Conservation (phyloP, 1,284 basidiomycete genomes). For the Ceratobasidium sp. region DNA sequence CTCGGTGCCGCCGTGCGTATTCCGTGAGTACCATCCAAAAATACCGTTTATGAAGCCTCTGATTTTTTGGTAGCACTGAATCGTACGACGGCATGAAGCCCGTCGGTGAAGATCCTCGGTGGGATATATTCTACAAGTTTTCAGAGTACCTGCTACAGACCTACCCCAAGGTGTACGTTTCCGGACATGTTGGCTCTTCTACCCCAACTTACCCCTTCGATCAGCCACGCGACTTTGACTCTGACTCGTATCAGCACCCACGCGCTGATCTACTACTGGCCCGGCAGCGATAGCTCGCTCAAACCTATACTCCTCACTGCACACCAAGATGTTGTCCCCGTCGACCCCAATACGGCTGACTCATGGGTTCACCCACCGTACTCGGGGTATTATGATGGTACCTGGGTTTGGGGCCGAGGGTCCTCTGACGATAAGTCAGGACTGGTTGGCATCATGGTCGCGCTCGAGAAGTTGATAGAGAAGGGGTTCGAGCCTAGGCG, state of each 20-base stretch:
- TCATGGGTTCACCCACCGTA: slow-evolving; percentile 63
- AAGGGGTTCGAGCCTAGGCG: slow-evolving; percentile 57
- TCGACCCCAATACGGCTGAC: slow-evolving; percentile 57
- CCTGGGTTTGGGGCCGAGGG: slow-evolving; percentile 64
- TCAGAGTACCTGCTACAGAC: slow-evolving; percentile 55
- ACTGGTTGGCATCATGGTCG: slow-evolving; percentile 43
- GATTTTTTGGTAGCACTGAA: slow-evolving; percentile 49
- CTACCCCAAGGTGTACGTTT: too few species aligned
- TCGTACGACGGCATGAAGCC: slow-evolving; percentile 56
- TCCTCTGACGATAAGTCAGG: slow-evolving; percentile 57
- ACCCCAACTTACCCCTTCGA: too few species aligned
- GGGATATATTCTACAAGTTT: slow-evolving; percentile 54
- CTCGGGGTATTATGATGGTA: slow-evolving; percentile 57
- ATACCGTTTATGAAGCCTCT: neutral
- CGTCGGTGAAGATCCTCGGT: slow-evolving; percentile 52
- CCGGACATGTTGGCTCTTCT: slow-evolving; percentile 48
- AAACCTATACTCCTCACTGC: slow-evolving; percentile 59
- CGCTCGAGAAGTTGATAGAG: slow-evolving; percentile 58
- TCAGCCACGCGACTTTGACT: slow-evolving; percentile 50
- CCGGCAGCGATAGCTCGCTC: slow-evolving; percentile 52
- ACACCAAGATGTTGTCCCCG: slow-evolving; percentile 62
- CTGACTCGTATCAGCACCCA: slow-evolving; percentile 57
- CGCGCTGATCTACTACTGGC: slow-evolving; percentile 58
- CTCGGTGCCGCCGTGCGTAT: slow-evolving; percentile 39
- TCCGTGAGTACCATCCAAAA: slow-evolving; percentile 11